phyloP scores from a whole-genome alignment of 2,329 filamentous ascomycete genomes.

The Arthrobotrys megalospora region DNA sequence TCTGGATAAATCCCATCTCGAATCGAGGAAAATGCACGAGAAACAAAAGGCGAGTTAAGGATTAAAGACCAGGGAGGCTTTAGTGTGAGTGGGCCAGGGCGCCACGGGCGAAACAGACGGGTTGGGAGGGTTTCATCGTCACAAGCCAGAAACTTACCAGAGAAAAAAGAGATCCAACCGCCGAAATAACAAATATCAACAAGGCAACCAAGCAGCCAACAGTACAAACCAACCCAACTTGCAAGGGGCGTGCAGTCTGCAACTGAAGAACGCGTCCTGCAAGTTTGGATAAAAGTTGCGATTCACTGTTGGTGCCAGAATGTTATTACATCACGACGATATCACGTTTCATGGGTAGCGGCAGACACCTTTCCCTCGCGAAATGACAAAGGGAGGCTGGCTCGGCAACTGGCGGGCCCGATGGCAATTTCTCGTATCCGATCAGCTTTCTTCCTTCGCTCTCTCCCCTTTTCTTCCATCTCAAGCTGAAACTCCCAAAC shows the following conservation, averaged over 20 bases:
- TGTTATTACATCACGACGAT: slow-evolving; percentile 57
- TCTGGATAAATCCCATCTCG: slow-evolving; percentile 45
- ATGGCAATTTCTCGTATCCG: slow-evolving; percentile 29
- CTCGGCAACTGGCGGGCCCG: slow-evolving; percentile 22
- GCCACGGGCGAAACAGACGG: slow-evolving; percentile 46
- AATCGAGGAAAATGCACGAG: slow-evolving; percentile 34
- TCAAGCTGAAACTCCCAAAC: slow-evolving; percentile 37
- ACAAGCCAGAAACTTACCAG: slow-evolving; percentile 35
- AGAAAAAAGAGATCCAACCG: slow-evolving; percentile 29
- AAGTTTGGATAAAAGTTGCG: slow-evolving; percentile 18
- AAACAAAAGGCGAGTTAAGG: slow-evolving; percentile 14
- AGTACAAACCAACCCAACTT: slow-evolving; percentile 20
- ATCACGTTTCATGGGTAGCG: slow-evolving; percentile 50
- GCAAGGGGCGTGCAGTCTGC: slow-evolving; percentile 23
- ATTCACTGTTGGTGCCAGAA: slow-evolving; percentile 24
- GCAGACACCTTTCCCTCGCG: slow-evolving; percentile 11
- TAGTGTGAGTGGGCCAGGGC: slow-evolving; percentile 23
- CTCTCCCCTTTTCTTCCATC: slow-evolving; percentile 19
- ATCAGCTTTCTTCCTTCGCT: slow-evolving; percentile 5
- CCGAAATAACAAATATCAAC: slow-evolving; percentile 40
- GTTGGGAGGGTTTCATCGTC: slow-evolving; percentile 43
- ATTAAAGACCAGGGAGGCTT: slow-evolving; percentile 26
- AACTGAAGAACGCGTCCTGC: slow-evolving; percentile 50
- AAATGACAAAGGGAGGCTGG: slow-evolving; percentile 19
- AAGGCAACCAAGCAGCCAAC: slow-evolving; percentile 33